Evolutionary conservation across 1,284 basidiomycete genomes (phyloP).

Genomic region (Puccinia coronata): DNA sequence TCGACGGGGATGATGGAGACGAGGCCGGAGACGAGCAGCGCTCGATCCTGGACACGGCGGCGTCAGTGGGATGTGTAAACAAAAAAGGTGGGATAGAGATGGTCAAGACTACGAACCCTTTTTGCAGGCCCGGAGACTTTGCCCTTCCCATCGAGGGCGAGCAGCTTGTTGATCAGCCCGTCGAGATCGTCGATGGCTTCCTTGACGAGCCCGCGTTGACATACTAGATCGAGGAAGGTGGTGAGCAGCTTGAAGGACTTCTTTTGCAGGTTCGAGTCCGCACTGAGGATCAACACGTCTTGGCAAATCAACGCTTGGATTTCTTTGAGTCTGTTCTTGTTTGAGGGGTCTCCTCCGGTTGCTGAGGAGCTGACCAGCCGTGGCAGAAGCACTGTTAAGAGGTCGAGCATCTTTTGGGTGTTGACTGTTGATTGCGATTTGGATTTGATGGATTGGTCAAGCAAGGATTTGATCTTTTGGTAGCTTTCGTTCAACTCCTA

Average conservation of each 20-base stretch:
- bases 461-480: slow-evolving; percentile 25
- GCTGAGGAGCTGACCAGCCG: background rate
- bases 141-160: background rate
- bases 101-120: slow-evolving; percentile 18
- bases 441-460: slow-evolving; percentile 18
- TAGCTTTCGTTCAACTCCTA: slow-evolving; percentile 34
- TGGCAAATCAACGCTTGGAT: slow-evolving; percentile 5
- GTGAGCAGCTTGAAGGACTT: slow-evolving; percentile 26
- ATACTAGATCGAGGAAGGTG: slow-evolving; percentile 21
- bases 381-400: slow-evolving; percentile 5
- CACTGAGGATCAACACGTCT: background rate
- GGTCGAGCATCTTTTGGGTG: slow-evolving; percentile 32
- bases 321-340: slow-evolving; percentile 4
- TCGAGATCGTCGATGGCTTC: slow-evolving; percentile 1
- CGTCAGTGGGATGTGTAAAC: background rate
- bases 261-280: slow-evolving; percentile 16
- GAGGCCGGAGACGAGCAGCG: slow-evolving; percentile 74
- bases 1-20: slow-evolving; percentile 71
- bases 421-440: slow-evolving; percentile 11
- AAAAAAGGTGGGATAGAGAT: background rate
- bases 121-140: slow-evolving; percentile 6
- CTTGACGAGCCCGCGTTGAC: background rate
- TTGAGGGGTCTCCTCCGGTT: background rate
- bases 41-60: slow-evolving; percentile 68
- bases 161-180: slow-evolving; percentile 3